These are phyloP conservation scores for Wickerhamomyces kurtzmanii DNA, from an alignment of 805 yeast species.

Conservation along the genomic window DNA sequence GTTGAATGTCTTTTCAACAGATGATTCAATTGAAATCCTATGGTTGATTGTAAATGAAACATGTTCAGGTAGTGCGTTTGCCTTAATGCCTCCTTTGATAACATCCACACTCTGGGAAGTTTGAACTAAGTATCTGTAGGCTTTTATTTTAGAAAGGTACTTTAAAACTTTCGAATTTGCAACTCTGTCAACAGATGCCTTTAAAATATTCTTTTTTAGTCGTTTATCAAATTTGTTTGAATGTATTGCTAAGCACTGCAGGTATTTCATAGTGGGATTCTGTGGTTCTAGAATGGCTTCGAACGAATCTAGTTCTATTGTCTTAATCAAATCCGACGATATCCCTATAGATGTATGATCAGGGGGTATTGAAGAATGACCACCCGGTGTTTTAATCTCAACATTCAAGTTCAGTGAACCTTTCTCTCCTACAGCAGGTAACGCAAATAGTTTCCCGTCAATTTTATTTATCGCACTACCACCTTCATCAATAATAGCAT, in stretches of 20 bases:
- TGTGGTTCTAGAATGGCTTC: slow-evolving; percentile 29
- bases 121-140: slow-evolving; percentile 32
- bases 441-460: slow-evolving; percentile 32
- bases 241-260: slow-evolving; percentile 56
- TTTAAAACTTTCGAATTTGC: slow-evolving; percentile 27
- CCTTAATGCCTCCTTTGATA: slow-evolving; percentile 63
- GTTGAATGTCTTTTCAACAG: slow-evolving; percentile 30
- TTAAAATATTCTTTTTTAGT: slow-evolving; percentile 21
- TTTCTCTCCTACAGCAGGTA: slow-evolving; percentile 38
- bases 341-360: slow-evolving; percentile 68
- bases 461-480: slow-evolving; percentile 19
- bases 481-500: slow-evolving; percentile 60
- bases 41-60: slow-evolving; percentile 48
- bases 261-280: slow-evolving; percentile 44
- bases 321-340: slow-evolving; percentile 40
- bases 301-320: slow-evolving; percentile 47
- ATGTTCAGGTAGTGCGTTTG: slow-evolving; percentile 69
- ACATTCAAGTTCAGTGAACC: slow-evolving; percentile 28
- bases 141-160: slow-evolving; percentile 26
- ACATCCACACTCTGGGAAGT: slow-evolving; percentile 66
- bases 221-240: slow-evolving; percentile 17
- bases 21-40: slow-evolving; percentile 50
- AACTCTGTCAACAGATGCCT: slow-evolving; percentile 21
- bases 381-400: slow-evolving; percentile 46
- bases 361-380: slow-evolving; percentile 67